These are phyloP conservation scores for Diplodia seriata DNA, from an alignment of 2,329 filamentous ascomycete genomes.

Conservation along the genomic window DNA sequence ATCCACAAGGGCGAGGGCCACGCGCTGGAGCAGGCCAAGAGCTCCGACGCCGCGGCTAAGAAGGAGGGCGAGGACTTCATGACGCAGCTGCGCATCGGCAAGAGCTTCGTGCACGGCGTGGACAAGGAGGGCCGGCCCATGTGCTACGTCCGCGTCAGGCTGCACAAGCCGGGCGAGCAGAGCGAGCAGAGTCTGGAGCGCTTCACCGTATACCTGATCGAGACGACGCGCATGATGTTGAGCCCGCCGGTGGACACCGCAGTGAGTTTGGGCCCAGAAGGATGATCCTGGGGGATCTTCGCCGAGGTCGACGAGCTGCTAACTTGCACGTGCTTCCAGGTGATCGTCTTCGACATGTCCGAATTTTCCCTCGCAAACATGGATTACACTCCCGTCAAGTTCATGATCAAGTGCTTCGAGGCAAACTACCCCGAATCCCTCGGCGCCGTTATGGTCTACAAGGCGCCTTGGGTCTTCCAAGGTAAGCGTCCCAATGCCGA, in stretches of 20 bases:
- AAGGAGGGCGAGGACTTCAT: constrained; percentile 80
- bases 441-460: constrained; percentile 89
- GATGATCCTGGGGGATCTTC: constrained; percentile 9
- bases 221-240: constrained; percentile 87
- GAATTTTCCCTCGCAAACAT: constrained; percentile 94
- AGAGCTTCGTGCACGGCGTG: constrained; percentile 87
- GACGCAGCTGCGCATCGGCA: constrained; percentile 83
- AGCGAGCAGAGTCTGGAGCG: constrained; percentile 80
- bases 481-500: constrained; percentile 56
- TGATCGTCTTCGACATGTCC: constrained; percentile 95
- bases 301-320: constrained; percentile 35
- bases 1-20: constrained; percentile 58
- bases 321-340: constrained; percentile 58
- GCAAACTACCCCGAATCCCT: constrained; percentile 96
- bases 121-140: constrained; percentile 87
- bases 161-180: constrained; percentile 85
- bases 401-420: constrained; percentile 99
- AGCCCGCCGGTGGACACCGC: constrained; percentile 85
- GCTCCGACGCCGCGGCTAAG: constrained; percentile 66
- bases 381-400: constrained; percentile 97
- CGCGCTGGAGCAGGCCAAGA: constrained; percentile 67
- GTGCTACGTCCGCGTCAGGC: constrained; percentile 80
- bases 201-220: constrained; percentile 93
- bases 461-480: constrained; percentile 96
- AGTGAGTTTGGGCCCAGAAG: constrained; percentile 61